Base-by-base conservation (phyloP, 2,329 filamentous ascomycete genomes). In the Xylaria sp. region DNA sequence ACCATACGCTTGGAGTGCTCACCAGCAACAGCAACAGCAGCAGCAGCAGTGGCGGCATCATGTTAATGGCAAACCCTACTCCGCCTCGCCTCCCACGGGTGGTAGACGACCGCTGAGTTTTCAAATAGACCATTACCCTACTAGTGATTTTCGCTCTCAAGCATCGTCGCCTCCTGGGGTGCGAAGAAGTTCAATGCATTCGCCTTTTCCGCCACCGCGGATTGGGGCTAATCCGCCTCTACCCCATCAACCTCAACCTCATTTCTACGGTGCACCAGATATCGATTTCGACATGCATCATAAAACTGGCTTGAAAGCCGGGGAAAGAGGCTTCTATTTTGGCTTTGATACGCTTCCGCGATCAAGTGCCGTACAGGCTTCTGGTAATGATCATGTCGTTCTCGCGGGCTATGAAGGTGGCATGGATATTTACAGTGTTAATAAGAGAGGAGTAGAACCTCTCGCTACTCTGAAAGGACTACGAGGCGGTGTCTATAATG, bases 391-490 rank as follows among this genome's bases (percentile, higher is more conserved):
- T 70, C 89, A 90, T 74, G 86, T 91, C 25, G 80, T 93, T 44
- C 76, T 97, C 4, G 85, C 92, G 8, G 93, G 93, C 1, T 92
- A 88, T 67, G 90, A 96, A 73, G 91, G 92, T 41, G 89, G 89
- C 1, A 73, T 97, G 51, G 90, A 94, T 65, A 84, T 97, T 15
- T 89, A 91, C 67, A 82, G 86, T 19, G 83, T 96, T 29, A 86
- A 87, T 43, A 91, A 89, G 71, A 87, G 88, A 63, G 90, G 90
- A 49, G 75, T 92, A 55, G 89, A 92, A 57, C 82, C 86, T 21
- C 78, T 92, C 29, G 88, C 88, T 19, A 86, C 86, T 58, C 78
- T 97, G 48, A 89, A 90, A 71, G 92, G 91, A 4, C 80, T 97
- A 27, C 86, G 88, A 69, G 94, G 94, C 40, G 88, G 88, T 21